These are phyloP conservation scores for Dorcoceras hygrometricum DNA, from an alignment of 257 asterid genomes.

Conservation along the genomic window DNA sequence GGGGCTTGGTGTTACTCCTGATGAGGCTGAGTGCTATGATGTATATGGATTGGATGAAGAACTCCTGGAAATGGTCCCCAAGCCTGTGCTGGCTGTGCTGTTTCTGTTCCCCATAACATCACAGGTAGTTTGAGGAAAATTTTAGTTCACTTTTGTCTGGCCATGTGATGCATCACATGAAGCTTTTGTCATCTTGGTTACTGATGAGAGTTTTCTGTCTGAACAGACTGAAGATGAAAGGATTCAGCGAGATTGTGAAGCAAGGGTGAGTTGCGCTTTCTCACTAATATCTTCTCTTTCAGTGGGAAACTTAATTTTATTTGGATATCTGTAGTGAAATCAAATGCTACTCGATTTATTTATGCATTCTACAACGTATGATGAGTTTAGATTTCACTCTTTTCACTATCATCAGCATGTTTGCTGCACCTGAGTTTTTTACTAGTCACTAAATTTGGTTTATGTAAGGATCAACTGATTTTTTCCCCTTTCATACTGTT, in stretches of 20 bases:
- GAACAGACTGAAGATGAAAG: conserved; percentile 86
- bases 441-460: neutral
- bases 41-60: conserved; percentile 94
- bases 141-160: neutral
- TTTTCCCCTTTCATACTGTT: neutral
- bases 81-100: conserved; percentile 88
- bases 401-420: conserved; percentile 1
- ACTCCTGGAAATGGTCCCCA: conserved; percentile 89
- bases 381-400: neutral
- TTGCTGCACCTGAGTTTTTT: conserved; percentile 9
- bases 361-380: neutral
- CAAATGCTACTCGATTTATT: neutral
- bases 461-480: neutral
- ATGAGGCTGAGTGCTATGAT: conserved; percentile 83
- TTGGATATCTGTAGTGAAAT: conserved; percentile 4
- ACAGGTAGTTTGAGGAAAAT: conserved; percentile 40
- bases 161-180: neutral
- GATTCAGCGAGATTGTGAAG: conserved; percentile 53
- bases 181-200: neutral
- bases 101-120: conserved; percentile 79
- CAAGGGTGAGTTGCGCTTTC: conserved; percentile 44
- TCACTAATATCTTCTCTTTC: neutral
- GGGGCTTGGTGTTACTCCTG: conserved; percentile 83
- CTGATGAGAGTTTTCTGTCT: conserved; percentile 23
- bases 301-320: conserved; percentile 11